Evolutionary conservation across 306 rosid genomes (phyloP), one percentile per base, ranked within the genome.

Genomic region (Geum urbanum): DNA sequence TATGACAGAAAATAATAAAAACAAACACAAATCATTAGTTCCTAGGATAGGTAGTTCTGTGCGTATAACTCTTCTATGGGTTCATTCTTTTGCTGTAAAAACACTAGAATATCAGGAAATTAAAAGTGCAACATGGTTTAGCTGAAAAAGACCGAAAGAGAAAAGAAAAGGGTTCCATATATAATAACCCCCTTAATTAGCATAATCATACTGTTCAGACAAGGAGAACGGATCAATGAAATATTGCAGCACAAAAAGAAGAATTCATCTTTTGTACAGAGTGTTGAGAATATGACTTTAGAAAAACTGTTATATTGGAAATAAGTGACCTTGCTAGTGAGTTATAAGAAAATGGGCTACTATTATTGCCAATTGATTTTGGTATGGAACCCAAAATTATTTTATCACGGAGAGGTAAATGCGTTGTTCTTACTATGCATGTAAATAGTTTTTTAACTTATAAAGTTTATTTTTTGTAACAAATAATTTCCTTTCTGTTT

Each of bases 31-130:
- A n/a, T n/a, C n/a, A n/a, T n/a, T n/a, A n/a, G n/a, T n/a, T n/a
- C n/a, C n/a, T n/a, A n/a, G n/a, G n/a, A n/a, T n/a, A n/a, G n/a
- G n/a, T n/a, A n/a, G n/a, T n/a, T 18, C n/a, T 67, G 58, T 49
- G 35, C 35, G 32, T 49, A 20, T 51, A 55, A 50, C 45, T 48
- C 19, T 45, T 64, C 14, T 39, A 7, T 50, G 35, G 60, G 16
- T 54, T 49, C 12, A 67, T 24, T 66, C 43, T n/a, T 66, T 64
- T 66, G 56, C 44, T 47, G 40, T 40, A n/a, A n/a, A n/a, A 40
- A 41, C 41, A 6, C 16, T n/a, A 40, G 41, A 35, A 12, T 62
- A 46, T 63, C 18, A 22, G 18, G 51, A 41, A 63, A 10, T n/a
- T 16, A 22, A 35, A 5, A 64, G 12, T 64, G 35, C 54, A 22